A percentile compares a stretch with the other conserved stretches of the same genome.
These are phyloP conservation scores for Rhizopus arrhizus DNA, from an alignment of 371 early-diverging fungal species.

Conservation along the genomic window DNA sequence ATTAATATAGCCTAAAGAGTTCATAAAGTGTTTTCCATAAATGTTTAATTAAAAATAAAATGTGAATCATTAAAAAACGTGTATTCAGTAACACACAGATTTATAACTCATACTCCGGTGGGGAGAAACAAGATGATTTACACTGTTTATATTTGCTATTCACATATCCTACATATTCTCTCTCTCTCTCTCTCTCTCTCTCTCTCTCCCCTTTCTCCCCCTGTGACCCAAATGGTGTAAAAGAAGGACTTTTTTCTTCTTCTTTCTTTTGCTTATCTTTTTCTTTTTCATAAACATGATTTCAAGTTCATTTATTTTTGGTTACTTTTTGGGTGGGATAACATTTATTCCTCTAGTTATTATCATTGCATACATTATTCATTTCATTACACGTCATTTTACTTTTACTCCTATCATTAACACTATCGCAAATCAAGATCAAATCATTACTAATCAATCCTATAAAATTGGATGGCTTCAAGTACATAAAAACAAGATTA, in stretches of 20 bases:
- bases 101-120: too few species aligned
- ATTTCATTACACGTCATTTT: background rate
- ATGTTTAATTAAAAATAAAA: too few species aligned
- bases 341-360: conserved; percentile 43
- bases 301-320: conserved; percentile 14
- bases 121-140: too few species aligned
- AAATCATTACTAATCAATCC: conserved; percentile 15
- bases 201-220: conserved; percentile 5
- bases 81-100: too few species aligned
- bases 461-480: conserved; percentile 58
- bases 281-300: conserved; percentile 8
- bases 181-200: background rate
- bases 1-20: too few species aligned
- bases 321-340: conserved; percentile 43
- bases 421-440: conserved; percentile 3
- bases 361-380: conserved; percentile 3
- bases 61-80: too few species aligned
- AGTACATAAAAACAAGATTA: conserved; percentile 37
- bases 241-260: conserved; percentile 7
- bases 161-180: background rate
- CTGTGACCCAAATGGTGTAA: background rate
- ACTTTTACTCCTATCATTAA: background rate
- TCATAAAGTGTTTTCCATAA: too few species aligned
- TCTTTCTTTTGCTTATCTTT: conserved; percentile 3
- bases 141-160: too few species aligned